These are phyloP conservation scores for Nyctanthes arbortristis DNA, from an alignment of 257 asterid genomes.

Conservation along the genomic window DNA sequence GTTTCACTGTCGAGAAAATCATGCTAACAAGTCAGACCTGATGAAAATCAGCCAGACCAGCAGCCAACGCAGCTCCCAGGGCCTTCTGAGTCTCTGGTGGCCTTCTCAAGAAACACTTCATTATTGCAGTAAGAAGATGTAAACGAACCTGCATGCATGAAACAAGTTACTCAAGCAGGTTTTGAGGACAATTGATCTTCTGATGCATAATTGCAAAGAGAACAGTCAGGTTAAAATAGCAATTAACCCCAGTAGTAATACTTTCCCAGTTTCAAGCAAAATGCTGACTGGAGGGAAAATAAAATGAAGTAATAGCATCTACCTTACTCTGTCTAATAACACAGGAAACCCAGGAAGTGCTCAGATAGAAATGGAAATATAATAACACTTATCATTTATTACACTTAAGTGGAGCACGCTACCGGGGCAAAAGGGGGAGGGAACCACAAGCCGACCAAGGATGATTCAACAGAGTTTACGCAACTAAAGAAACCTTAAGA, in stretches of 20 bases:
- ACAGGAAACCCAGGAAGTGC: not conserved
- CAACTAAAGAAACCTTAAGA: not conserved
- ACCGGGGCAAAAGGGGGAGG: too few relatives aligned
- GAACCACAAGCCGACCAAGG: not conserved
- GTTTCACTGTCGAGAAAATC: constrained; percentile 6
- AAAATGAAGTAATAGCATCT: constrained; percentile 12
- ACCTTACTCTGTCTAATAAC: constrained; percentile 13
- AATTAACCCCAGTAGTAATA: constrained; percentile 4
- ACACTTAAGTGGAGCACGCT: constrained; percentile 4
- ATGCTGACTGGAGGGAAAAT: not conserved
- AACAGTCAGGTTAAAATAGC: not conserved
- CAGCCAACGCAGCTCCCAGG: constrained; percentile 91
- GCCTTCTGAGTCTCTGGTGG: constrained; percentile 93
- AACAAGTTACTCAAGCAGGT: constrained; percentile 24
- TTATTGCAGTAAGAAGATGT: constrained; percentile 90
- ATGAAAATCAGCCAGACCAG: constrained; percentile 97
- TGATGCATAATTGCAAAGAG: constrained; percentile 8
- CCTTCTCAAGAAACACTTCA: constrained; percentile 91
- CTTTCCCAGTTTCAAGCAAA: not conserved
- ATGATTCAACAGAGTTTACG: not conserved
- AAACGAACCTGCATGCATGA: constrained; percentile 76
- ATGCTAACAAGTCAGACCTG: constrained; percentile 54
- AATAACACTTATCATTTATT: not conserved
- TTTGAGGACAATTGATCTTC: constrained; percentile 5
- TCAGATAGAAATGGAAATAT: constrained; percentile 9